Base-by-base conservation (phyloP, 768 basidiomycete species). In the Obba rivulosa region DNA sequence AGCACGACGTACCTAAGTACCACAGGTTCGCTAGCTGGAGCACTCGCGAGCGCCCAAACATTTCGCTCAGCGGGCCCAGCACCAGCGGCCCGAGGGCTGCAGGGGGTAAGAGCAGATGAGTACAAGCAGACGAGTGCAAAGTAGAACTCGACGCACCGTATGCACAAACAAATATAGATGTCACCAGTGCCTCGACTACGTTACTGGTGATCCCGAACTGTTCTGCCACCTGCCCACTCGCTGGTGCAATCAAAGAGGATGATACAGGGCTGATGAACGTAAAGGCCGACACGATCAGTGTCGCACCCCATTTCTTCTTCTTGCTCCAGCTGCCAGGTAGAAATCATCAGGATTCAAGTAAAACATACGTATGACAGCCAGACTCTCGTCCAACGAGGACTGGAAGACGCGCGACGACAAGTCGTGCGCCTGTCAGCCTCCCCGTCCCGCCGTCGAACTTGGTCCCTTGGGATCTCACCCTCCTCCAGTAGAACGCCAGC, bases 241-340 rank as follows among this genome's bases (percentile, higher is more conserved):
- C 85, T 0, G 86, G 86, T 0, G 86, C 80, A 4, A 86, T 69
- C 79, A 87, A 85, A 3, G 84, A 77, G 5, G 86, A 88, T 0
- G 85, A 78, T 0, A 87, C 69, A 0, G 85, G 83, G 7, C 70
- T 72, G 31, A 86, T 83, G 58, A 86, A 83, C 0, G 85, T 82
- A 59, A 84, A 87, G 0, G 72, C 69, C 0, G 85, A 85, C 0
- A 85, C 78, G 23, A 85, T 71, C n/a, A 74, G 53, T 0, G 81
- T 84, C 0, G 78, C 79, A 0, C 70, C 75, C 85, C 83, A 85
- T 70, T 83, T 87, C 55, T 67, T 68, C 23, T 60, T 68, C 45
- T 69, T 74, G 3, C 69, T 58, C 84, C 85, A 85, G 58, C 85
- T 81, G 50, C 9, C 40, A 23, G 4, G 16, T 13, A 17, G 20